Base-by-base conservation (phyloP, 176 grass and related monocot genomes). In the Avena insularis region DNA sequence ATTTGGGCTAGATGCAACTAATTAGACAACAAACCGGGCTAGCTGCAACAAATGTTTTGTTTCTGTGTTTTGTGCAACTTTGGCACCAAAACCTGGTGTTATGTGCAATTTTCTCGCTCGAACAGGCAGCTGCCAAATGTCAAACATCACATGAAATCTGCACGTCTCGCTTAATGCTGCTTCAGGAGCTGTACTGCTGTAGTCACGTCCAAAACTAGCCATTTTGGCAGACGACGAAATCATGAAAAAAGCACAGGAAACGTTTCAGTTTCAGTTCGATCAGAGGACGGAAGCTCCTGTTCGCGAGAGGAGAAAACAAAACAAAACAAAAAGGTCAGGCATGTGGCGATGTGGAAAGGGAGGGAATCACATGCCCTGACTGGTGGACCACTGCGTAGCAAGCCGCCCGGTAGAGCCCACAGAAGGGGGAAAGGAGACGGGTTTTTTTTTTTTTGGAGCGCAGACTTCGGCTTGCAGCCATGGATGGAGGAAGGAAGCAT, bases 231-330 rank as follows among this genome's bases (percentile, higher is more conserved):
- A 1, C 40, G 4, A 77, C 79, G 56, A 21, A 63, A 66, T 2
- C 12, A 12, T 0, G 15, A 6, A 36, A 29, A 54, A 61, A 6
- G 12, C 43, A 53, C 25, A 8, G 0, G 53, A 55, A 55, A 11
- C 54, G 10, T 40, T 84, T 84, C 75, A 72, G 71, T 56, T 68
- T 68, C 64, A 68, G 64, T 68, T 67, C 14, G 0, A 29, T 43
- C 33, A 9, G 14, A 4, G 2, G 48, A 38, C 40, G 40, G 40
- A 43, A 43, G 40, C 40, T 43, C 40, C 40, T 43, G 40, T 43
- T 43, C 40, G 5, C 40, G 7, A 11, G 12, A 11, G 2, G 10
- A 70, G 60, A 62, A 33, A 29, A 33, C 12, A 33, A 66, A 66
- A 27, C 23, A 27, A 33, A 81, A 79, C 20, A 14, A 62, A 84